These are phyloP conservation scores for Coniochaeta sp. DNA, from an alignment of 2,329 filamentous ascomycete species.

Conservation along the genomic window DNA sequence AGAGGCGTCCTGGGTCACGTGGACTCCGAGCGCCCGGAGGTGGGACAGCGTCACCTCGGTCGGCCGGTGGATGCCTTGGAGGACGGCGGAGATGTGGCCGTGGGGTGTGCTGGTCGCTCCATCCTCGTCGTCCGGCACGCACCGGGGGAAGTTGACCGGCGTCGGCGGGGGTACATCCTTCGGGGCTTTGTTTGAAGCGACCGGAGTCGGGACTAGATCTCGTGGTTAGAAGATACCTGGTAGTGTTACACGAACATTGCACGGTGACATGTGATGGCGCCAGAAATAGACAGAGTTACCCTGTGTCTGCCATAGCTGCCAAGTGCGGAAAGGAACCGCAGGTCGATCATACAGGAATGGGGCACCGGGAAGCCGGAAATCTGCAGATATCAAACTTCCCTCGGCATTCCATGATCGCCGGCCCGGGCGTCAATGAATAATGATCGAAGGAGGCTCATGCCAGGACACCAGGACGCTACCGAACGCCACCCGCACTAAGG, in stretches of 20 bases:
- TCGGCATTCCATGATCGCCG: not conserved
- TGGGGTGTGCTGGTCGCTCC: constrained; percentile 20
- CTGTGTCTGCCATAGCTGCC: not conserved
- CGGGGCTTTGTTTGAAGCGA: constrained; percentile 23
- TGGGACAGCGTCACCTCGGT: constrained; percentile 39
- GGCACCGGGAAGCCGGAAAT: constrained; percentile 2
- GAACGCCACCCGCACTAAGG: not conserved
- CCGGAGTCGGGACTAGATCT: constrained; percentile 11
- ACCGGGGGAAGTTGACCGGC: constrained; percentile 43
- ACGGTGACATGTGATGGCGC: not conserved
- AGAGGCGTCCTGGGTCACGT: constrained; percentile 44
- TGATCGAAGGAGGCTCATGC: no score
- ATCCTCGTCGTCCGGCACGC: not conserved
- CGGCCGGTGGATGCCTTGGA: constrained; percentile 48
- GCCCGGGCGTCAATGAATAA: no score
- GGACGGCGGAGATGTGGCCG: constrained; percentile 33
- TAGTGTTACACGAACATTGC: not conserved
- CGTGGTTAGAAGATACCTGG: not conserved
- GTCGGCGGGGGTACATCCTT: constrained; percentile 51
- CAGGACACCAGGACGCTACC: not conserved
- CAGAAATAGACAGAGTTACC: not conserved
- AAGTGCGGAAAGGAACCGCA: not conserved
- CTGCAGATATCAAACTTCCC: not conserved
- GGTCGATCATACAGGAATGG: constrained; percentile 9
- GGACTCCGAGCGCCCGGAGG: constrained; percentile 50